Evolutionary conservation across 192 early-diverging fungal species (phyloP).

Genomic region (Pecoramyces ruminantium): DNA sequence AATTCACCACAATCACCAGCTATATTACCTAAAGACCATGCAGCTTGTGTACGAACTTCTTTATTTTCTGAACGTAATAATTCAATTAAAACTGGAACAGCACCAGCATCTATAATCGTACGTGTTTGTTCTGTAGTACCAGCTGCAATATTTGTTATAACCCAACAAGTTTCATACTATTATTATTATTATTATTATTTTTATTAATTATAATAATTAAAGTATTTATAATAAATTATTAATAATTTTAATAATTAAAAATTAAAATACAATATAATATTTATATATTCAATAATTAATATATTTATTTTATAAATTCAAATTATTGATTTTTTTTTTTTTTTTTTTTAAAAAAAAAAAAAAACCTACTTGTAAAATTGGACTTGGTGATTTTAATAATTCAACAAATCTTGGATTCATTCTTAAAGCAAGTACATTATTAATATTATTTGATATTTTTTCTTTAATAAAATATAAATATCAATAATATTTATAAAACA

Average conservation of each 20-base stretch:
- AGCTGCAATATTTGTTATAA: slow-evolving; percentile 27
- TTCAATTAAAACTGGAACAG: slow-evolving; percentile 22
- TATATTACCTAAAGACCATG: slow-evolving; percentile 36
- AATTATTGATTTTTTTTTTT: too few species aligned
- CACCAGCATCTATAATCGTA: slow-evolving; percentile 20
- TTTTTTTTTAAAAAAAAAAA: background rate
- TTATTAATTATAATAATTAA: too few species aligned
- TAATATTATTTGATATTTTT: slow-evolving; percentile 19
- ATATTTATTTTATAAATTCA: too few species aligned
- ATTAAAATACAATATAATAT: background rate
- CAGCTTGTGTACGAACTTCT: slow-evolving; percentile 10
- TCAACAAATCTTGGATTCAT: slow-evolving; percentile 27
- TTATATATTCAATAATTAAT: too few species aligned
- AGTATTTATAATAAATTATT: too few species aligned
- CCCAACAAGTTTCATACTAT: slow-evolving; percentile 39
- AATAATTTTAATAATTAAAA: too few species aligned
- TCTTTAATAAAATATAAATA: background rate
- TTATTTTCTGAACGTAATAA: slow-evolving; percentile 11
- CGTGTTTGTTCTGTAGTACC: slow-evolving; percentile 22
- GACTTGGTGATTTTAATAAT: slow-evolving; percentile 18
- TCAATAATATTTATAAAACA: background rate
- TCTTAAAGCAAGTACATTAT: slow-evolving; percentile 19
- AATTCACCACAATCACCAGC: slow-evolving; percentile 19
- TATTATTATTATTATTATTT: too few species aligned
- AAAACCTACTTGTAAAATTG: slow-evolving; percentile 1